phyloP scores from a whole-genome alignment of 495 filamentous ascomycete genomes.

The Chaetomium tenue region DNA sequence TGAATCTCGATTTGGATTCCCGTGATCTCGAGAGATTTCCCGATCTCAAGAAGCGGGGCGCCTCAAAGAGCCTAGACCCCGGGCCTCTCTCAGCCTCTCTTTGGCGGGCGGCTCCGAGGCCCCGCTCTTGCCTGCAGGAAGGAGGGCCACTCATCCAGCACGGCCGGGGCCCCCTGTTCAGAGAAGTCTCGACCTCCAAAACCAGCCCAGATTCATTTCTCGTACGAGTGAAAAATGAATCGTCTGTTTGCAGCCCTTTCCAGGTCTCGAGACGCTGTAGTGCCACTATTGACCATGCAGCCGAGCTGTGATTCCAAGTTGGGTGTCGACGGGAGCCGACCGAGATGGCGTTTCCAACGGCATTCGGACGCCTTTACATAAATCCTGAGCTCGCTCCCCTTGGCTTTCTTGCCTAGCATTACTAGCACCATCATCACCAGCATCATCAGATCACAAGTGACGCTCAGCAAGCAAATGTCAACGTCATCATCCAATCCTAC shows the following conservation, averaged over 20 bases:
- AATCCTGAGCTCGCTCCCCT: background rate
- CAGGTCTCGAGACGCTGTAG: constrained; percentile 17
- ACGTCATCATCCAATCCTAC: no score
- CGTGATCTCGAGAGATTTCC: background rate
- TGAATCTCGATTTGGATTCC: background rate
- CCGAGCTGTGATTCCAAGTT: constrained; percentile 12
- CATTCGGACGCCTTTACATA: constrained; percentile 11
- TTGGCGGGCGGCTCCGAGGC: constrained; percentile 17
- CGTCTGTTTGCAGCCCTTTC: constrained; percentile 24
- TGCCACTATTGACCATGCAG: constrained; percentile 17
- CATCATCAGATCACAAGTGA: no score
- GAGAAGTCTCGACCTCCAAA: constrained; percentile 13
- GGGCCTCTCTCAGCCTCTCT: no score
- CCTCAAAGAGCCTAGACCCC: background rate
- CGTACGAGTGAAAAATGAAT: constrained; percentile 33
- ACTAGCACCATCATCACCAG: no score
- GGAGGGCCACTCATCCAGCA: background rate
- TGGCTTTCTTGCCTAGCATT: no score
- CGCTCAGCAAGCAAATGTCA: no score
- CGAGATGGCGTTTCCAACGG: background rate
- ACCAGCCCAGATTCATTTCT: constrained; percentile 22
- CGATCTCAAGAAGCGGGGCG: background rate
- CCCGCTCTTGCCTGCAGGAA: background rate
- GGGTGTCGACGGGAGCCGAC: constrained; percentile 13
- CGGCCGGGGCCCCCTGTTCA: background rate